phyloP scores from a whole-genome alignment of 164 flowering plant species.

The Nymphaea colorata region DNA sequence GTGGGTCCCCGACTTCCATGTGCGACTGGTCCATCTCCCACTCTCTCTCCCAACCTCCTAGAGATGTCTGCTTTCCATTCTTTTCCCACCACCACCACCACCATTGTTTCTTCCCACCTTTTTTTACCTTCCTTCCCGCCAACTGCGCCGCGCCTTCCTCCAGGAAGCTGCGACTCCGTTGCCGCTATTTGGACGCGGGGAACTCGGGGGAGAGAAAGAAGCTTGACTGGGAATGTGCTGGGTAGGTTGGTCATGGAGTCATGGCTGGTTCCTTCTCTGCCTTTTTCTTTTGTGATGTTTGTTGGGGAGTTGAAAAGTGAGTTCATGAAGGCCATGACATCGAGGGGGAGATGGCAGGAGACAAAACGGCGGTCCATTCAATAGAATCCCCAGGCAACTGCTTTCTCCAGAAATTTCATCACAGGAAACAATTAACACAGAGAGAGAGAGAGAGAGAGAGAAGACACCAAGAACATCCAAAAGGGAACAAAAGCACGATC shows the following conservation, averaged over 20 bases:
- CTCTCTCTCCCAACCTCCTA: too few species aligned
- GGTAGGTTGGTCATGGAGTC: neutral
- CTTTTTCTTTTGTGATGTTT: too few species aligned
- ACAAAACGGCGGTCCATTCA: neutral
- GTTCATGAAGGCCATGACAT: neutral
- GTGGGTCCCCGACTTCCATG: neutral
- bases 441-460: neutral
- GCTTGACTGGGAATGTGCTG: neutral
- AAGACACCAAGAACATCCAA: neutral
- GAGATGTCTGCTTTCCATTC: neutral
- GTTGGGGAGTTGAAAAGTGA: too few species aligned
- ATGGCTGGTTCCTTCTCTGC: too few species aligned
- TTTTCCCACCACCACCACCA: neutral
- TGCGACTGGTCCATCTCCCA: neutral
- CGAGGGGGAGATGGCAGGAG: neutral
- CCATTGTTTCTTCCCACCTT: neutral
- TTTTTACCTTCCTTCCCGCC: neutral
- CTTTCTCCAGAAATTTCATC: neutral
- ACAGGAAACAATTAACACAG: neutral
- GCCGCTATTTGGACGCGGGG: too few species aligned
- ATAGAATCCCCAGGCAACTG: neutral
- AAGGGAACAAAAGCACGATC: neutral
- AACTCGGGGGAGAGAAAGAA: too few species aligned
- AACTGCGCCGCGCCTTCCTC: neutral
- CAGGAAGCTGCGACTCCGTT: neutral